These are phyloP conservation scores for Suillus sp. DNA, from an alignment of 768 basidiomycete species.

Conservation along the genomic window DNA sequence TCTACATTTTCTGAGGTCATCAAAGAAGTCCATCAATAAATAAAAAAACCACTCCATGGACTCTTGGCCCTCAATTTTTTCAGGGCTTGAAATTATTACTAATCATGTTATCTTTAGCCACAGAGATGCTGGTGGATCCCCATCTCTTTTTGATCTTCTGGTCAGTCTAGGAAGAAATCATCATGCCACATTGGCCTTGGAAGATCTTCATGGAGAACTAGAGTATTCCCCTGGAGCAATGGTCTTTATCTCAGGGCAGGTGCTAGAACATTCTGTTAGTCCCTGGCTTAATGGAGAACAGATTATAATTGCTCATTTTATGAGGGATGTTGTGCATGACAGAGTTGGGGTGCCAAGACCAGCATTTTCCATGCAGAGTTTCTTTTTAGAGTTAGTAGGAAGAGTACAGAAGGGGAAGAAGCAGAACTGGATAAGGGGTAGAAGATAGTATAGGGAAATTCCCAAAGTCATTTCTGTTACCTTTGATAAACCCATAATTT, in stretches of 20 bases:
- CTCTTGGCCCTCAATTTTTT: conserved; percentile 11
- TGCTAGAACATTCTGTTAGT: conserved; percentile 12
- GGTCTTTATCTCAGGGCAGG: conserved; percentile 14
- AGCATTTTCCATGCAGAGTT: neutral
- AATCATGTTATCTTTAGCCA: conserved; percentile 8
- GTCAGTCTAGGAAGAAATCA: neutral
- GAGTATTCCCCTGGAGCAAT: conserved; percentile 19
- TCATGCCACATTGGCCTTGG: neutral
- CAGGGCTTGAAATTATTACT: conserved; percentile 9
- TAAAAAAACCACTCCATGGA: neutral
- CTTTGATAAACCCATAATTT: too few relatives aligned
- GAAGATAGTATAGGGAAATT: too few relatives aligned
- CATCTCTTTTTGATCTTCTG: neutral
- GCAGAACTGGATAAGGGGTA: too few relatives aligned
- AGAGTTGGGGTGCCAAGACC: conserved; percentile 6
- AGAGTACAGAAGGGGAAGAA: neutral
- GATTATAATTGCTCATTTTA: conserved; percentile 9
- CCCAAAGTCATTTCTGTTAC: neutral
- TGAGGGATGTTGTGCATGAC: conserved; percentile 16
- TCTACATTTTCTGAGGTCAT: neutral
- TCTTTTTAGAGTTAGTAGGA: neutral
- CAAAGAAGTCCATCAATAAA: neutral
- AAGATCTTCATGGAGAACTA: neutral
- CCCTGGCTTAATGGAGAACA: conserved; percentile 8
- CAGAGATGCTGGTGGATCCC: conserved; percentile 2